phyloP scores from a whole-genome alignment of 2,329 filamentous ascomycete species.

The Sarocladium oryzae region DNA sequence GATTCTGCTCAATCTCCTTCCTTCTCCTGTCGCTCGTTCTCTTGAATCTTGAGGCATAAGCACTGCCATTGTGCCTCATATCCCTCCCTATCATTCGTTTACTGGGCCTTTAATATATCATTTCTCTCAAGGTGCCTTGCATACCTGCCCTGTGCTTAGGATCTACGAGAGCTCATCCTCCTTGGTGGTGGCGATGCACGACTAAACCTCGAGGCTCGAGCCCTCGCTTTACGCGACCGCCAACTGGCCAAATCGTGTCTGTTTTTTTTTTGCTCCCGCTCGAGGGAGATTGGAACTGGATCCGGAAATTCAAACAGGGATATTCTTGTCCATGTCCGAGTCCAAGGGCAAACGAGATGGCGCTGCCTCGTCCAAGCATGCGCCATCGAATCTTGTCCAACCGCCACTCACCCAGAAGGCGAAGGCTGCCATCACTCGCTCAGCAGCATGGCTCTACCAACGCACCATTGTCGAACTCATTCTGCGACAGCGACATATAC shows the following conservation, averaged over 20 bases:
- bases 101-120: too few species aligned
- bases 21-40: neutral
- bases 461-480: conserved; percentile 40
- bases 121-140: too few species aligned
- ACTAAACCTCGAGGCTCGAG: neutral
- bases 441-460: conserved; percentile 24
- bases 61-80: too few species aligned
- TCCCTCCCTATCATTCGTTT: neutral
- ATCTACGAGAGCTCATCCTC: too few species aligned
- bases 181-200: neutral
- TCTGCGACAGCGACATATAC: conserved; percentile 60
- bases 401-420: neutral
- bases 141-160: too few species aligned
- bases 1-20: too few species aligned
- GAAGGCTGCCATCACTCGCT: neutral
- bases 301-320: too few species aligned
- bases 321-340: neutral
- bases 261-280: too few species aligned
- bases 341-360: neutral
- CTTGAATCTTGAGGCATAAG: too few species aligned
- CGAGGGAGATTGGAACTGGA: too few species aligned
- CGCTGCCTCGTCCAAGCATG: neutral
- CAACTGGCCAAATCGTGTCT: neutral
- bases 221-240: neutral
- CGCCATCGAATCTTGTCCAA: neutral